Evolutionary conservation across 2,329 filamentous ascomycete genomes (phyloP).

Genomic region (Diaporthe sp.): DNA sequence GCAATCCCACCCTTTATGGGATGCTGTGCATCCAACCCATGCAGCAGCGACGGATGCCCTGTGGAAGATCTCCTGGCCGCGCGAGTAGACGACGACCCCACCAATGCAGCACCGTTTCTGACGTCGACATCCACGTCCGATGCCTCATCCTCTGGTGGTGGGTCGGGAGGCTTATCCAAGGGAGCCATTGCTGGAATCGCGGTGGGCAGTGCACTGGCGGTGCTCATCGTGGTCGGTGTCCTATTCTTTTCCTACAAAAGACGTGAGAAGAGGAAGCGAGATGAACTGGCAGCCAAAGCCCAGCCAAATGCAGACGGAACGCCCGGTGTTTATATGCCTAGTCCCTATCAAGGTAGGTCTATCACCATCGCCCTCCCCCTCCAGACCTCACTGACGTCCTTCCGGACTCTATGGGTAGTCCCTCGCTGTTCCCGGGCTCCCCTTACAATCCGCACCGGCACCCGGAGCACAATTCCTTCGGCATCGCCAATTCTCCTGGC

Average conservation of each 20-base stretch:
- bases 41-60: constrained; percentile 35
- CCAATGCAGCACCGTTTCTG: constrained; percentile 37
- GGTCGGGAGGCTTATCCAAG: constrained; percentile 31
- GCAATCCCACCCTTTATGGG: constrained; percentile 50
- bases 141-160: not conserved
- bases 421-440: not conserved
- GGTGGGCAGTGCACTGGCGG: constrained; percentile 25
- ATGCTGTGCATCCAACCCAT: constrained; percentile 51
- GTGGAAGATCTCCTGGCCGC: constrained; percentile 44
- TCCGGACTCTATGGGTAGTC: constrained; percentile 9
- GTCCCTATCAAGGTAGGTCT: constrained; percentile 31
- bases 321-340: constrained; percentile 21
- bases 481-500: not conserved
- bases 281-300: not conserved
- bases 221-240: constrained; percentile 20
- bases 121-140: constrained; percentile 7
- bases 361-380: not conserved
- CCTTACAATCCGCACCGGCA: constrained; percentile 1
- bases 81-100: constrained; percentile 38
- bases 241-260: constrained; percentile 13
- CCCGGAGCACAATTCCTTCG: constrained; percentile 1
- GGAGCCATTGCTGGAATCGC: constrained; percentile 38
- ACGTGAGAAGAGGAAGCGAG: not conserved
- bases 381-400: not conserved
- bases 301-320: not conserved